Conservation (phyloP, 2,329 filamentous ascomycete genomes). For the Penicillium sclerotiorum region DNA sequence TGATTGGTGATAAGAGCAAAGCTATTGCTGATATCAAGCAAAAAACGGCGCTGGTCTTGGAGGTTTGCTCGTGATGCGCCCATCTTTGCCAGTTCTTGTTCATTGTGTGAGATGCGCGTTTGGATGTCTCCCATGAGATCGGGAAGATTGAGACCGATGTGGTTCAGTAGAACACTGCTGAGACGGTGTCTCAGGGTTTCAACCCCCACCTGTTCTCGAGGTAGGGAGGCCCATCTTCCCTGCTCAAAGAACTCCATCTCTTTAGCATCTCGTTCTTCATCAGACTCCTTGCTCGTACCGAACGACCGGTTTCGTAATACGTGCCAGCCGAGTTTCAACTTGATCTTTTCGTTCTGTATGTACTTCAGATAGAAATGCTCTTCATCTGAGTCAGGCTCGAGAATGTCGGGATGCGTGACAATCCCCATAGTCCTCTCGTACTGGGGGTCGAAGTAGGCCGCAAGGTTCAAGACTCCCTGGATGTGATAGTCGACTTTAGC, state of each 20-base stretch:
- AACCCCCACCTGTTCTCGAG: slow-evolving; percentile 33
- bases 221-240: slow-evolving; percentile 30
- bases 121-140: slow-evolving; percentile 41
- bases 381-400: slow-evolving; percentile 37
- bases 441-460: slow-evolving; percentile 35
- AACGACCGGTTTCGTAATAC: slow-evolving; percentile 49
- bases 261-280: slow-evolving; percentile 32
- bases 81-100: slow-evolving; percentile 32
- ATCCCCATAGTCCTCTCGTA: slow-evolving; percentile 46
- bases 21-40: slow-evolving; percentile 37
- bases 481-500: slow-evolving; percentile 57
- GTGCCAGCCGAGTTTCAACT: slow-evolving; percentile 54
- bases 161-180: slow-evolving; percentile 37
- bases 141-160: slow-evolving; percentile 34
- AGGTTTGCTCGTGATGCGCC: slow-evolving; percentile 27
- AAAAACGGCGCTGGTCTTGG: slow-evolving; percentile 30
- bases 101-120: slow-evolving; percentile 32
- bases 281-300: slow-evolving; percentile 32
- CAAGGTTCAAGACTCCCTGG: slow-evolving; percentile 59
- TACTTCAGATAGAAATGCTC: slow-evolving; percentile 41
- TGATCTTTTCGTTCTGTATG: slow-evolving; percentile 44
- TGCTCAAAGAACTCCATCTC: slow-evolving; percentile 39
- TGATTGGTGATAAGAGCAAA: slow-evolving; percentile 44
- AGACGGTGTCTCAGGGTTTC: slow-evolving; percentile 41
- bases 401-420: slow-evolving; percentile 52